A percentile compares a stretch with the other conserved stretches of the same genome.
Conservation (phyloP, 139 green algal genomes). For the Ettlia oleoabundans region DNA sequence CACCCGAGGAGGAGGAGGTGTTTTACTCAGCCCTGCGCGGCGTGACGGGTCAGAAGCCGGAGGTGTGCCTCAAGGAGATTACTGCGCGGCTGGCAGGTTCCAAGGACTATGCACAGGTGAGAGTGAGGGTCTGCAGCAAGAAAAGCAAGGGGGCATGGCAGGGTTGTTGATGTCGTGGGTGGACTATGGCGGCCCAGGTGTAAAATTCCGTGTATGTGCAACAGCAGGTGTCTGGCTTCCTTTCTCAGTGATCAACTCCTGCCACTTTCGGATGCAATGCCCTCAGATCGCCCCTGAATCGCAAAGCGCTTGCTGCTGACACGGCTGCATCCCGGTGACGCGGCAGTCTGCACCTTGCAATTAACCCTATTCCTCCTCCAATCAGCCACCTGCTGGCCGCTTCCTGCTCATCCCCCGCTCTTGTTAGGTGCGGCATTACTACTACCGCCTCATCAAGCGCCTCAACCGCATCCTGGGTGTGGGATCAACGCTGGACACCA, state of each 20-base stretch:
- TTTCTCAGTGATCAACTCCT: too few species aligned
- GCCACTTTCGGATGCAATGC: too few species aligned
- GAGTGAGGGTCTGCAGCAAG: background rate
- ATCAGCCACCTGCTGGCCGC: too few species aligned
- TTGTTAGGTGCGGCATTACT: conserved; percentile 37
- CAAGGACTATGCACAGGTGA: conserved; percentile 31
- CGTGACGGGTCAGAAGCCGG: conserved; percentile 33
- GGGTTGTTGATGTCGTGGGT: too few species aligned
- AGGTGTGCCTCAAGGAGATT: conserved; percentile 21
- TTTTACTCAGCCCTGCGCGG: conserved; percentile 24
- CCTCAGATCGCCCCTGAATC: too few species aligned
- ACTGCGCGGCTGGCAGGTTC: background rate
- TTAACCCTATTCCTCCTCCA: too few species aligned
- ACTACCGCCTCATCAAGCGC: conserved; percentile 44
- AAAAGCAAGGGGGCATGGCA: background rate
- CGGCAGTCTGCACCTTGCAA: too few species aligned
- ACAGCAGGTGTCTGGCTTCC: too few species aligned
- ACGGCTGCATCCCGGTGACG: too few species aligned
- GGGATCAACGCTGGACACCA: conserved; percentile 7
- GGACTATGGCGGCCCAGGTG: too few species aligned
- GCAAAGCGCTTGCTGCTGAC: too few species aligned
- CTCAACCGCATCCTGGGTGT: conserved; percentile 33
- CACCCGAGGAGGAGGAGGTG: conserved; percentile 6
- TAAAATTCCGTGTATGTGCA: too few species aligned
- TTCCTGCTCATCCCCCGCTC: background rate